A percentile compares a stretch with the other conserved stretches of the same genome.
These are phyloP conservation scores for Teratosphaeria viscida DNA, from an alignment of 2,329 filamentous ascomycete species.

Conservation along the genomic window DNA sequence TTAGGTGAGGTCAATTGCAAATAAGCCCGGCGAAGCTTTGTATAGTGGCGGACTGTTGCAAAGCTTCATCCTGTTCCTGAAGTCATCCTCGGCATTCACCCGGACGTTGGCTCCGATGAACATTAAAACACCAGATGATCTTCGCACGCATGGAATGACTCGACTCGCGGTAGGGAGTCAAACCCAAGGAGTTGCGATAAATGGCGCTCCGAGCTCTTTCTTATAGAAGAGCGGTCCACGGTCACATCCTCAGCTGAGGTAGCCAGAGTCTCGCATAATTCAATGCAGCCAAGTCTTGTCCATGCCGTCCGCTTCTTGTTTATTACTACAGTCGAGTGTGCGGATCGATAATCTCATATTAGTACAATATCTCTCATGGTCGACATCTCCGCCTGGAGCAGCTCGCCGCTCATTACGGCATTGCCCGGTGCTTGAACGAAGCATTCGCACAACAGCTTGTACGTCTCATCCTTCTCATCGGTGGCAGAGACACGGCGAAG, in stretches of 20 bases:
- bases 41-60: not conserved
- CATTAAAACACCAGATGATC: too few species aligned
- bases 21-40: not conserved
- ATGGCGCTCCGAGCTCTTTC: too few species aligned
- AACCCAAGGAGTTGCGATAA: too few species aligned
- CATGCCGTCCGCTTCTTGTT: too few species aligned
- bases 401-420: conserved; percentile 18
- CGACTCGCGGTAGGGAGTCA: too few species aligned
- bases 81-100: not conserved
- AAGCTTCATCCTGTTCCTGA: not conserved
- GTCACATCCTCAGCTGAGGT: too few species aligned
- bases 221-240: too few species aligned
- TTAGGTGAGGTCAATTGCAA: not conserved
- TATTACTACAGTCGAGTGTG: not conserved
- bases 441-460: conserved; percentile 20
- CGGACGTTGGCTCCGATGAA: not conserved
- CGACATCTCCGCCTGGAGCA: conserved; percentile 1
- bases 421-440: conserved; percentile 12
- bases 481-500: conserved; percentile 11
- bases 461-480: conserved; percentile 10
- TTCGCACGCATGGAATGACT: too few species aligned
- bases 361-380: not conserved
- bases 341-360: not conserved
- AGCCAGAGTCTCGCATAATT: too few species aligned
- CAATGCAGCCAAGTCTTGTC: too few species aligned